These are phyloP conservation scores for Ceratobasidium sp. DNA, from an alignment of 1,284 basidiomycete species.

Conservation along the genomic window DNA sequence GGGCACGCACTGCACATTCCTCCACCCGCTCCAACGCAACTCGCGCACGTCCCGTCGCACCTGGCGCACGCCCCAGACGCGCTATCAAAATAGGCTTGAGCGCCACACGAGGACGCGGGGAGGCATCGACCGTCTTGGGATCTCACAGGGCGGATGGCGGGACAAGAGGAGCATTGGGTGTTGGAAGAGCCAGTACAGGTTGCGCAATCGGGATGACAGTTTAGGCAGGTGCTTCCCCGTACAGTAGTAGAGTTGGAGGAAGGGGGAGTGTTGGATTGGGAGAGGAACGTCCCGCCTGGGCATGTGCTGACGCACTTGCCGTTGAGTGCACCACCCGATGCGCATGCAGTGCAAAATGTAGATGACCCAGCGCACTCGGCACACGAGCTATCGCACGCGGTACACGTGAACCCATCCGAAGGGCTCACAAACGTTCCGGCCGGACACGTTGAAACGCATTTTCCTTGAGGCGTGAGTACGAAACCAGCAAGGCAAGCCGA, in stretches of 20 bases:
- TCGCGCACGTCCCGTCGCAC: slow-evolving; percentile 70
- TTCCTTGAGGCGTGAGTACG: slow-evolving; percentile 69
- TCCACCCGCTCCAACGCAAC: slow-evolving; percentile 72
- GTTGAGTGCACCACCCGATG: slow-evolving; percentile 68
- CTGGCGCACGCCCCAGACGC: slow-evolving; percentile 69
- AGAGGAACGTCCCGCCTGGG: slow-evolving; percentile 74
- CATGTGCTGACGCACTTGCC: slow-evolving; percentile 79
- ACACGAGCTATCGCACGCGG: slow-evolving; percentile 31
- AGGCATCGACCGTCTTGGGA: slow-evolving; percentile 73
- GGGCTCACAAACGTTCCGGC: slow-evolving; percentile 75
- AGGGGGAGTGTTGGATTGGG: slow-evolving; percentile 49
- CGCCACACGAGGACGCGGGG: slow-evolving; percentile 68
- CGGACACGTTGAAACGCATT: slow-evolving; percentile 75
- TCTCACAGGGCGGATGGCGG: slow-evolving; percentile 72
- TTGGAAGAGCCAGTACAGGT: slow-evolving; percentile 77
- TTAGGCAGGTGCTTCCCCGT: slow-evolving; percentile 63
- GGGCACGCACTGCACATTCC: slow-evolving; percentile 79
- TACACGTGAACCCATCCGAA: slow-evolving; percentile 71
- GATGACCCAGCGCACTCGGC: slow-evolving; percentile 68
- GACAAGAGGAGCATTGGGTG: slow-evolving; percentile 79
- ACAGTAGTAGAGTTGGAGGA: slow-evolving; percentile 10
- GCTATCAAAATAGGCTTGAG: slow-evolving; percentile 75
- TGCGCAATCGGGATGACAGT: slow-evolving; percentile 83
- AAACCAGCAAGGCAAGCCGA: slow-evolving; percentile 79
- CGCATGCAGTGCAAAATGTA: slow-evolving; percentile 75